A percentile compares a stretch with the other conserved stretches of the same genome.
Evolutionary conservation across 805 yeast species (phyloP).

Genomic region (Starmerella vaccinii): DNA sequence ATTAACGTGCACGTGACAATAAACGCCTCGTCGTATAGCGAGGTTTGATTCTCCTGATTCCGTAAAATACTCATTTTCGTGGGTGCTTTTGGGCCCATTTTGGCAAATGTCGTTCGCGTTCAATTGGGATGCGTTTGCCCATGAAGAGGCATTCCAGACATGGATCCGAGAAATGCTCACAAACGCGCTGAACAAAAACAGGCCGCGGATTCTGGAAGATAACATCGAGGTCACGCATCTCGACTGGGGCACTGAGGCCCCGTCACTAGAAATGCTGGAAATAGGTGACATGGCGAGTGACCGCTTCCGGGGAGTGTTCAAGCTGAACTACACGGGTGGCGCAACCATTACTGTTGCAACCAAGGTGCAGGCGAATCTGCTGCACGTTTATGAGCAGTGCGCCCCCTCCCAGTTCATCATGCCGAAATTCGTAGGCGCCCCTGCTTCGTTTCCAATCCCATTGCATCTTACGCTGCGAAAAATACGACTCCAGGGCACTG

Average conservation of each 20-base stretch:
- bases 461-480: constrained; percentile 64
- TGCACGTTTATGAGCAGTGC: constrained; percentile 46
- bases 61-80: too few species aligned
- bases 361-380: constrained; percentile 73
- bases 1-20: neutral
- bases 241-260: constrained; percentile 64
- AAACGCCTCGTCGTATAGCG: neutral
- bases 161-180: constrained; percentile 45
- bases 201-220: constrained; percentile 54
- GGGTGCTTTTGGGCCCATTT: neutral
- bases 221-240: constrained; percentile 57
- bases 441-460: constrained; percentile 65
- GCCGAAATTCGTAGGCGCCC: constrained; percentile 57
- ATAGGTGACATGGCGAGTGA: constrained; percentile 72
- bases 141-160: constrained; percentile 55
- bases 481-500: constrained; percentile 66
- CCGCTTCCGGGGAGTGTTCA: constrained; percentile 72
- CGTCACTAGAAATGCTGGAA: constrained; percentile 66
- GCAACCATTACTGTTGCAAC: constrained; percentile 66
- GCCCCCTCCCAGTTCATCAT: constrained; percentile 44
- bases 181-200: constrained; percentile 59
- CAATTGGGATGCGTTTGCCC: constrained; percentile 65
- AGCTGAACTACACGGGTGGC: constrained; percentile 64
- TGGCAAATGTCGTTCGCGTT: constrained; percentile 60
- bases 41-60: too few species aligned